phyloP scores from a whole-genome alignment of 1,139 yeast genomes.

The Geotrichum bryndzae region DNA sequence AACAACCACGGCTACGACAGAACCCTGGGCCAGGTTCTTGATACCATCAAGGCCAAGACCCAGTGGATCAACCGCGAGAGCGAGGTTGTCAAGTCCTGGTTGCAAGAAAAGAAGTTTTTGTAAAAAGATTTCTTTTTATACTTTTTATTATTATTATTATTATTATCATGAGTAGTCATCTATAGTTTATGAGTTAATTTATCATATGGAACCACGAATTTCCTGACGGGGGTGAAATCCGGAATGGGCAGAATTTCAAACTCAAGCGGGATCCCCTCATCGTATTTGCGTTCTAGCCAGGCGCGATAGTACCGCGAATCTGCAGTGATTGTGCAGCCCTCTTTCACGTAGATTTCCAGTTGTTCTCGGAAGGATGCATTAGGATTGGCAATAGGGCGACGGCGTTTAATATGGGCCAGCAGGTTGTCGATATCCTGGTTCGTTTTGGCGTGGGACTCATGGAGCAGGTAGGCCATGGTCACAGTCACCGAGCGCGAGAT shows the following conservation, averaged over 20 bases:
- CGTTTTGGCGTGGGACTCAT: slow-evolving; percentile 22
- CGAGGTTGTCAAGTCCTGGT: slow-evolving; percentile 33
- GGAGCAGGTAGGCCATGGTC: slow-evolving; percentile 71
- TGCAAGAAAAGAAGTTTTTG: slow-evolving; percentile 21
- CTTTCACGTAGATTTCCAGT: slow-evolving; percentile 53
- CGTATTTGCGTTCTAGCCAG: slow-evolving; percentile 43
- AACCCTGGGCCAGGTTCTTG: slow-evolving; percentile 32
- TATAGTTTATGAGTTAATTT: background rate
- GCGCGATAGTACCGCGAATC: slow-evolving; percentile 45
- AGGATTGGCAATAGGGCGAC: slow-evolving; percentile 56
- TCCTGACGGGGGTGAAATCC: background rate
- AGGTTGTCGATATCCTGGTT: slow-evolving; percentile 61
- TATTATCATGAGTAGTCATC: background rate
- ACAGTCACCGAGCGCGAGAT: slow-evolving; percentile 73
- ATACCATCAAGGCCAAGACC: slow-evolving; percentile 27
- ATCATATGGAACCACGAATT: background rate
- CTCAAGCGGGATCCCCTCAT: slow-evolving; percentile 26
- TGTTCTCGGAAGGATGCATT: slow-evolving; percentile 74
- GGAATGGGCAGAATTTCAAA: background rate
- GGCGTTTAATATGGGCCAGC: slow-evolving; percentile 62
- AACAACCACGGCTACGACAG: slow-evolving; percentile 43
- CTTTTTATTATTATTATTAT: background rate
- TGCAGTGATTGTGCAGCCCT: slow-evolving; percentile 40
- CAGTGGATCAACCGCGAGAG: slow-evolving; percentile 33
- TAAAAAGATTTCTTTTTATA: background rate